Evolutionary conservation across 75 land plant genomes (phyloP), one percentile per base, ranked within the genome.

Genomic region (Selaginella tamariscina): DNA sequence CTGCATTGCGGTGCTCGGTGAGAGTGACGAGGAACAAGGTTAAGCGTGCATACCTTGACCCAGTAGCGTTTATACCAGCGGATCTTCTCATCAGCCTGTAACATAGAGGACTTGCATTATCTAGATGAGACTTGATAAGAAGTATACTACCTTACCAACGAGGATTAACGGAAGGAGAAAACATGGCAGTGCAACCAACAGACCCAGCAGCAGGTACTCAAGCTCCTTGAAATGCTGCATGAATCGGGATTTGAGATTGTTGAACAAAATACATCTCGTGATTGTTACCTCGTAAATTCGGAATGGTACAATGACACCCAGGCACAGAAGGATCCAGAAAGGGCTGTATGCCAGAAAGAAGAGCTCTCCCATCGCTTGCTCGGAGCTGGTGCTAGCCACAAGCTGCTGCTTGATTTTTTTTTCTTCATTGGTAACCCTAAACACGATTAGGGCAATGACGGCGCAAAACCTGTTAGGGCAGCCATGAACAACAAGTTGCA

Each of bases 361-460:
- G 31, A 82, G 32, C 76, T 91, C 96, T 27, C 84, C 96, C 96
- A 91, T 74, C 92, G 77, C 86, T 91, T 91, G 79, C 96, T 85
- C 27, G 82, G 82, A 18, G 80, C 74, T 24, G 76, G 32, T 23
- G 96, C 88, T 0, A 88, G 70, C 96, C 92, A 91, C 31, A 77
- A 69, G 65, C 76, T 80, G 11, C 49, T 15, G 49, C 49, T 39
- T 5, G 49, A 39, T 39, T 39, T 39, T 15, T 15, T 39, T 5
- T 39, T 15, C 49, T n/a, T n/a, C n/a, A n/a, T n/a, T n/a, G n/a
- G n/a, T n/a, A n/a, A n/a, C n/a, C n/a, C n/a, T n/a, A n/a, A n/a
- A n/a, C n/a, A n/a, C n/a, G n/a, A n/a, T n/a, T n/a, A n/a, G n/a
- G n/a, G n/a, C n/a, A n/a, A n/a, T n/a, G n/a, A n/a, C n/a, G n/a